Evolutionary conservation across 148 eudicot genomes (phyloP).

Genomic region (Limonium bicolor): DNA sequence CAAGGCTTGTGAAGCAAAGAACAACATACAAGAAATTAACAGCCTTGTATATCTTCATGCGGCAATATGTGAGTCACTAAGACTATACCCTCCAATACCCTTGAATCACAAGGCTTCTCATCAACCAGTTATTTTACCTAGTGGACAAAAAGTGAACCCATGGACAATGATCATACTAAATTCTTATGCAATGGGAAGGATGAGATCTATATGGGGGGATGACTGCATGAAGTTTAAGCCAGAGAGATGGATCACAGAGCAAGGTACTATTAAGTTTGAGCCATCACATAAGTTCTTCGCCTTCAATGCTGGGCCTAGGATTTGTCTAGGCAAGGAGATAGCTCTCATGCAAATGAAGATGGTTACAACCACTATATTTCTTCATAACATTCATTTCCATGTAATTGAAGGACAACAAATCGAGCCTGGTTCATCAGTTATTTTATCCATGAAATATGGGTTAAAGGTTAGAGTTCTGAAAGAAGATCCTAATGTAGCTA

Average conservation of each 20-base stretch:
- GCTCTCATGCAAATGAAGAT: constrained; percentile 17
- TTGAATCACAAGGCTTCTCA: constrained; percentile 4
- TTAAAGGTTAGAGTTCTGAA: too few species aligned
- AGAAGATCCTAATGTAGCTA: too few species aligned
- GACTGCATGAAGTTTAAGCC: constrained; percentile 12
- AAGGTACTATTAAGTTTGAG: constrained; percentile 10
- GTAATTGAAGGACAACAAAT: too few species aligned
- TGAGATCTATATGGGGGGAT: constrained; percentile 10
- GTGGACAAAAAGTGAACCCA: constrained; percentile 9
- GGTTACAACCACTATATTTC: too few species aligned
- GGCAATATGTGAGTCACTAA: constrained; percentile 9
- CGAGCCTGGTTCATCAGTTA: too few species aligned
- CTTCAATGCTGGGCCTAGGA: constrained; percentile 17
- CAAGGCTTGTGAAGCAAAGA: constrained; percentile 1
- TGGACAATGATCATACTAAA: constrained; percentile 5
- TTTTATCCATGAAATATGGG: too few species aligned
- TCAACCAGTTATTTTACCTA: constrained; percentile 7
- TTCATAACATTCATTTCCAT: too few species aligned
- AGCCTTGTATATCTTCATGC: constrained; percentile 11
- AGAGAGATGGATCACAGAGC: constrained; percentile 10
- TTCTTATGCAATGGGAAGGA: constrained; percentile 7
- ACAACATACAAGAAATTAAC: too few species aligned
- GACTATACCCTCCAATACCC: constrained; percentile 11
- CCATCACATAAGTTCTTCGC: constrained; percentile 11
- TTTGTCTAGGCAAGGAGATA: constrained; percentile 12